These are phyloP conservation scores for Suhomyces pyralidae DNA, from an alignment of 805 yeast genomes.

Conservation along the genomic window DNA sequence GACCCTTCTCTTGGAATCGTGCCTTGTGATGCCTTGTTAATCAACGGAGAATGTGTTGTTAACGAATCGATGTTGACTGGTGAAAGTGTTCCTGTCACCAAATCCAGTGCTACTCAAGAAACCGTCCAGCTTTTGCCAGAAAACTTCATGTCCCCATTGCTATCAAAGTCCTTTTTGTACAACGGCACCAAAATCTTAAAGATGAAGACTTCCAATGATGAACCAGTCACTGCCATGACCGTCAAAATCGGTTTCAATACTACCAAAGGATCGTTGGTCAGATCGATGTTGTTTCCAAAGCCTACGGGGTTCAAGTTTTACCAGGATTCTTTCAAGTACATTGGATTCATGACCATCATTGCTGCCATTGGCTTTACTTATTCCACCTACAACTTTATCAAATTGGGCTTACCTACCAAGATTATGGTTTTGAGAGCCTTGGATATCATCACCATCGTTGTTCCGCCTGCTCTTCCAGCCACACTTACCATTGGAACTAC, in stretches of 20 bases:
- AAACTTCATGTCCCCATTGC: constrained; percentile 61
- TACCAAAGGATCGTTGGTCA: constrained; percentile 87
- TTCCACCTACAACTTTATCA: constrained; percentile 79
- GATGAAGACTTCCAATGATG: constrained; percentile 68
- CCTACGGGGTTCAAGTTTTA: constrained; percentile 93
- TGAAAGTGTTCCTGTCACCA: constrained; percentile 95
- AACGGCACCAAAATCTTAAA: constrained; percentile 88
- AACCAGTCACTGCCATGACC: constrained; percentile 82
- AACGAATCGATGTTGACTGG: constrained; percentile 98
- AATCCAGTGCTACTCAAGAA: constrained; percentile 62
- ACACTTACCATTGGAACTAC: constrained; percentile 95
- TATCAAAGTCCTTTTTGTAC: constrained; percentile 75
- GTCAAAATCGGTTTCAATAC: constrained; percentile 91
- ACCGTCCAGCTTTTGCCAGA: constrained; percentile 53
- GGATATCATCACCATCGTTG: constrained; percentile 93
- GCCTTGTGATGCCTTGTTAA: constrained; percentile 86
- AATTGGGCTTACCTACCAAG: constrained; percentile 64
- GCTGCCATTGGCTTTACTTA: constrained; percentile 82
- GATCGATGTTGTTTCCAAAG: constrained; percentile 96
- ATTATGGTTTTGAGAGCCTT: constrained; percentile 83
- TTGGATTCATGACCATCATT: constrained; percentile 87
- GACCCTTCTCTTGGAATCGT: constrained; percentile 72
- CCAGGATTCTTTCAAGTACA: constrained; percentile 90
- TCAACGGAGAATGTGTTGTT: constrained; percentile 93
- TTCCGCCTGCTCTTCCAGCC: constrained; percentile 98